A percentile compares a stretch with the other conserved stretches of the same genome.
Conservation (phyloP, 2,329 filamentous ascomycete species). For the Aspergillus sergii region DNA sequence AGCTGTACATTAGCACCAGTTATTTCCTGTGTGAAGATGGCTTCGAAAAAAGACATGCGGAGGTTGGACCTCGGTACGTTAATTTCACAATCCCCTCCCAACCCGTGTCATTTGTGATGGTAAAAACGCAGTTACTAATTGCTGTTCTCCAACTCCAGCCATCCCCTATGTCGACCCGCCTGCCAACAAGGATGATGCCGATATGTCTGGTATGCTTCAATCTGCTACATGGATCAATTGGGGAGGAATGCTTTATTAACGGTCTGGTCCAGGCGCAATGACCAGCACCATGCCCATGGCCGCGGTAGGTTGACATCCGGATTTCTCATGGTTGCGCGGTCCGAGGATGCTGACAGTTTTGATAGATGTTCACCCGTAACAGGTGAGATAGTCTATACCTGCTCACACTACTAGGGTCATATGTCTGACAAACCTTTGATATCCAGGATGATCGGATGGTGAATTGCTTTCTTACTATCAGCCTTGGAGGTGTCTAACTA, state of each 20-base stretch:
- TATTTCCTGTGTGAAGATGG: constrained; percentile 51
- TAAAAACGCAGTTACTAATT: constrained; percentile 17
- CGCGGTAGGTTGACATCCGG: constrained; percentile 57
- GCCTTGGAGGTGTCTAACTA: constrained; percentile 20
- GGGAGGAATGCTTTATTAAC: constrained; percentile 19
- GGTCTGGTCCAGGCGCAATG: constrained; percentile 54
- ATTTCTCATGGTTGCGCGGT: background rate
- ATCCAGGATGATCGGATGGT: constrained; percentile 66
- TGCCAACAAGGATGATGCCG: constrained; percentile 63
- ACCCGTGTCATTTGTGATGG: background rate
- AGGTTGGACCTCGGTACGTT: constrained; percentile 70
- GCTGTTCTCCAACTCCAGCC: constrained; percentile 55
- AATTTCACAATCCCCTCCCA: background rate
- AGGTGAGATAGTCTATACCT: constrained; percentile 56
- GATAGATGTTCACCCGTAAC: constrained; percentile 84
- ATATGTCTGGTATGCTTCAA: constrained; percentile 66
- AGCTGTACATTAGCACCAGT: constrained; percentile 3
- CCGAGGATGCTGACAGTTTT: constrained; percentile 21
- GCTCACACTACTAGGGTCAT: constrained; percentile 7
- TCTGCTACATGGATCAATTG: background rate
- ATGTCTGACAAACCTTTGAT: constrained; percentile 14
- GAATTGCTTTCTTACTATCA: constrained; percentile 22
- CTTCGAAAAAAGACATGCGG: constrained; percentile 75
- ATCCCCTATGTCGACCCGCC: constrained; percentile 83
- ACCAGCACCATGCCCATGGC: constrained; percentile 90